phyloP scores from a whole-genome alignment of 2,329 filamentous ascomycete genomes.

The Corinectria fuckeliana region DNA sequence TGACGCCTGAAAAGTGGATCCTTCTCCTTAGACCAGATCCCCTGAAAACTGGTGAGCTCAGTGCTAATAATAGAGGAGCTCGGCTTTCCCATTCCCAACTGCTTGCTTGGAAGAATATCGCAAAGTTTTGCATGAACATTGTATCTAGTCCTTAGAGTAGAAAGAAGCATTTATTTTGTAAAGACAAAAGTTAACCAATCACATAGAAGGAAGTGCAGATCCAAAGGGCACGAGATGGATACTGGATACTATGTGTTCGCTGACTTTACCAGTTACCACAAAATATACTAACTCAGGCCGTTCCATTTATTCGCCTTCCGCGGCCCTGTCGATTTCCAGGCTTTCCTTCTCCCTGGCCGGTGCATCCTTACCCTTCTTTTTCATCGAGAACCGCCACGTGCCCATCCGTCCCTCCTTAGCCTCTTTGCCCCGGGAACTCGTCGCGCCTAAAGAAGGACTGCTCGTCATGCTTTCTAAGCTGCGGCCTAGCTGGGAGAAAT shows the following conservation, averaged over 20 bases:
- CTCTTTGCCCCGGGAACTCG: conserved; percentile 51
- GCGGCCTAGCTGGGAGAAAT: conserved; percentile 50
- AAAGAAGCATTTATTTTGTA: neutral
- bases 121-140: no score
- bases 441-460: conserved; percentile 62
- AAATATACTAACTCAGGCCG: conserved; percentile 14
- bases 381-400: conserved; percentile 63
- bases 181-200: no score
- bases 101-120: neutral
- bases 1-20: conserved; percentile 37
- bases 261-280: conserved; percentile 15
- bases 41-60: conserved; percentile 15
- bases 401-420: conserved; percentile 56
- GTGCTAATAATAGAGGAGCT: no score
- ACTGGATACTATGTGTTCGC: conserved; percentile 19
- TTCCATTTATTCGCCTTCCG: conserved; percentile 39
- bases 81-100: no score
- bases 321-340: conserved; percentile 54
- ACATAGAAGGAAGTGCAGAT: no score
- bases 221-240: conserved; percentile 8
- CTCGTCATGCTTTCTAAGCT: conserved; percentile 64
- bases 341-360: conserved; percentile 56
- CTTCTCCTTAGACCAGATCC: conserved; percentile 11
- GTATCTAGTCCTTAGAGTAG: neutral
- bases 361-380: conserved; percentile 63